Percentiles rank a stretch among this genome's conserved stretches.
phyloP scores from a whole-genome alignment of 495 filamentous ascomycete species.

The Xylona heveae region DNA sequence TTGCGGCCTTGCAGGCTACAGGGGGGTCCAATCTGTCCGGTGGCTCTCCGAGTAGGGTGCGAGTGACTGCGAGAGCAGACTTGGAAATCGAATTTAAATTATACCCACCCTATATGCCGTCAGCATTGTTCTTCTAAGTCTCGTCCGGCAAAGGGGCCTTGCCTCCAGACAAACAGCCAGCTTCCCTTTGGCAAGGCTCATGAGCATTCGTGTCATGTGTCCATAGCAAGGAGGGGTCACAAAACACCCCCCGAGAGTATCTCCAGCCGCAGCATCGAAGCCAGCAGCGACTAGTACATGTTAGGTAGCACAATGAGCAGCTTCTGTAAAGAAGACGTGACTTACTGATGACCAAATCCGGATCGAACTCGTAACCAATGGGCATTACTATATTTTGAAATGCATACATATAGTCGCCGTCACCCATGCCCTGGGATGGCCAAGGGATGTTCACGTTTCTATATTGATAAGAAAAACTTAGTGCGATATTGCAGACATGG shows the following conservation, averaged over 20 bases:
- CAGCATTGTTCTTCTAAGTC: neutral
- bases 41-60: slow-evolving; percentile 85
- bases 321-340: neutral
- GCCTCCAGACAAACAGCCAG: slow-evolving; percentile 77
- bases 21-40: slow-evolving; percentile 49
- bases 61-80: slow-evolving; percentile 77
- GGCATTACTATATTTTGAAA: slow-evolving; percentile 98
- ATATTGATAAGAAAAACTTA: slow-evolving; percentile 3
- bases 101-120: slow-evolving; percentile 52
- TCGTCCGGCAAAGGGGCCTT: slow-evolving; percentile 2
- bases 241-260: slow-evolving; percentile 78
- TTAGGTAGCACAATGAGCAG: slow-evolving; percentile 6
- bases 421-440: slow-evolving; percentile 80
- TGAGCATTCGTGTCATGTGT: slow-evolving; percentile 98
- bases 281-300: slow-evolving; percentile 53
- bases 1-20: slow-evolving; percentile 18
- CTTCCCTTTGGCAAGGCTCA: slow-evolving; percentile 83
- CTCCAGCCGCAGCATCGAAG: slow-evolving; percentile 87
- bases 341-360: slow-evolving; percentile 72
- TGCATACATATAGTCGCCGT: slow-evolving; percentile 89
- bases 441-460: slow-evolving; percentile 94
- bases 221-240: slow-evolving; percentile 83
- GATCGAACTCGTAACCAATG: slow-evolving; percentile 77
- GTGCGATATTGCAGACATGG: neutral
- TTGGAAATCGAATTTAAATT: slow-evolving; percentile 81